Evolutionary conservation across 2,329 filamentous ascomycete genomes (phyloP).

Genomic region (Cladosporium sp.): DNA sequence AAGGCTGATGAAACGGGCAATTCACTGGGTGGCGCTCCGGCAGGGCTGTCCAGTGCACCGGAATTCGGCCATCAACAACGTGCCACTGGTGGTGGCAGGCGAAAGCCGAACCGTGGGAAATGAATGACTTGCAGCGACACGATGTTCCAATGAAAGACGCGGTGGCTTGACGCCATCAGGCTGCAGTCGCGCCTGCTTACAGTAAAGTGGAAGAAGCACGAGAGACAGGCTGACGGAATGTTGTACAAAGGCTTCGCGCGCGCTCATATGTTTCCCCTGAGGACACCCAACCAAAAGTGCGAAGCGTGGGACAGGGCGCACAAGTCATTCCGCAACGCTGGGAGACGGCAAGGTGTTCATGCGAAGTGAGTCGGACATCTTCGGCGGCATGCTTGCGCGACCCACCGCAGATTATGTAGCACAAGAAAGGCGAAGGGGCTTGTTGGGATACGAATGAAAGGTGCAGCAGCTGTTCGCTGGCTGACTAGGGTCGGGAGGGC

Average conservation of each 20-base stretch:
- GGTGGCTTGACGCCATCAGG: constrained; percentile 14
- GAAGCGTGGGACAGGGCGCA: constrained; percentile 13
- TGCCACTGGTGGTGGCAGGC: constrained; percentile 31
- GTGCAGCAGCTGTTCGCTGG: constrained; percentile 12
- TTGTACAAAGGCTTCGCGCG: constrained; percentile 15
- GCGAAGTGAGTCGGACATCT: constrained; percentile 28
- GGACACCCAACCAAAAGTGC: constrained; percentile 3
- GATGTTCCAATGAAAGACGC: constrained; percentile 7
- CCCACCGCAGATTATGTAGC: constrained; percentile 14
- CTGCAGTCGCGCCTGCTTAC: constrained; percentile 11
- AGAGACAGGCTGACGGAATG: constrained; percentile 4
- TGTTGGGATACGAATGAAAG: constrained; percentile 14
- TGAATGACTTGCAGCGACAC: constrained; percentile 33
- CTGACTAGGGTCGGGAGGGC: constrained; percentile 13
- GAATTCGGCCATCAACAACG: constrained; percentile 21
- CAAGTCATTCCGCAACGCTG: constrained; percentile 19
- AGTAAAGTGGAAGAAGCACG: neutral
- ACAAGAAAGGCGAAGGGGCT: constrained; percentile 17
- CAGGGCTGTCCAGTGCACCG: constrained; percentile 14
- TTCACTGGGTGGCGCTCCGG: constrained; percentile 5
- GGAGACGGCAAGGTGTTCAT: constrained; percentile 25
- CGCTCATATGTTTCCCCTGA: constrained; percentile 14
- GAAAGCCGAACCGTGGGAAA: constrained; percentile 32
- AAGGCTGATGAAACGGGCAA: constrained; percentile 47
- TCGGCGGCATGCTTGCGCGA: constrained; percentile 27